Percentiles rank a stretch among this genome's conserved stretches.
Conservation (phyloP, 495 filamentous ascomycete species). For the Bryoglossum gracile region DNA sequence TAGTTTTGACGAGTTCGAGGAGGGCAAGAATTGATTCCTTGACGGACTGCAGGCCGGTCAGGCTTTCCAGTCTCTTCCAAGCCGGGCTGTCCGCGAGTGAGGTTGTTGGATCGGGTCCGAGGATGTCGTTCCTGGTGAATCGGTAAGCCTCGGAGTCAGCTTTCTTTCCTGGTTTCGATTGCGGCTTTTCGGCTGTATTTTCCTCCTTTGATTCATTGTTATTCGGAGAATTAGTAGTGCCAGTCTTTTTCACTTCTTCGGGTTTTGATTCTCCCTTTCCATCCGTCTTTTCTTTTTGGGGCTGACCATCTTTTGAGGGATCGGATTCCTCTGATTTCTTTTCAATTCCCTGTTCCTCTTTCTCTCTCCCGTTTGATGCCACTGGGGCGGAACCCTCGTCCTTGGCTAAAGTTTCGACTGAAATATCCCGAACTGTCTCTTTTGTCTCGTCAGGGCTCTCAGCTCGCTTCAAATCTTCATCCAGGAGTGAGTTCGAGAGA, state of each 20-base stretch:
- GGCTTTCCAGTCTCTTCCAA: constrained; percentile 47
- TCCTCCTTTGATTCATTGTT: too few relatives aligned
- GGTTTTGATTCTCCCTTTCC: background rate
- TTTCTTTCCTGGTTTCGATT: too few relatives aligned
- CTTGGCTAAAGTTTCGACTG: too few relatives aligned
- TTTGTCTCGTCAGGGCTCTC: too few relatives aligned
- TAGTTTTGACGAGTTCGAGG: constrained; percentile 49
- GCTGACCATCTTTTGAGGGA: background rate
- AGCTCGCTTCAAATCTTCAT: too few relatives aligned
- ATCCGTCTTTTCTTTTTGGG: background rate
- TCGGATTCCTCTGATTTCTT: background rate
- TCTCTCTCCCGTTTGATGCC: background rate
- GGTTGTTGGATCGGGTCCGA: constrained; percentile 51
- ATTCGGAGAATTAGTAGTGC: too few relatives aligned
- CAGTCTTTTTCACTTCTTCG: background rate
- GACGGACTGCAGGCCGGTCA: constrained; percentile 56
- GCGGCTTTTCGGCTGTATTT: too few relatives aligned
- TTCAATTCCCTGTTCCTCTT: background rate
- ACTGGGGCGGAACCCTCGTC: too few relatives aligned
- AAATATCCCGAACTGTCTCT: too few relatives aligned
- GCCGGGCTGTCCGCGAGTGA: constrained; percentile 37
- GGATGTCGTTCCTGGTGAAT: constrained; percentile 48
- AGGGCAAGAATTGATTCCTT: constrained; percentile 54
- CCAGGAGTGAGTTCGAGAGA: too few relatives aligned
- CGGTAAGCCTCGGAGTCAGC: constrained; percentile 29